Evolutionary conservation across 2,329 filamentous ascomycete genomes (phyloP), one percentile per base, ranked within the genome.

Genomic region (Calonectria pseudoreteaudii): DNA sequence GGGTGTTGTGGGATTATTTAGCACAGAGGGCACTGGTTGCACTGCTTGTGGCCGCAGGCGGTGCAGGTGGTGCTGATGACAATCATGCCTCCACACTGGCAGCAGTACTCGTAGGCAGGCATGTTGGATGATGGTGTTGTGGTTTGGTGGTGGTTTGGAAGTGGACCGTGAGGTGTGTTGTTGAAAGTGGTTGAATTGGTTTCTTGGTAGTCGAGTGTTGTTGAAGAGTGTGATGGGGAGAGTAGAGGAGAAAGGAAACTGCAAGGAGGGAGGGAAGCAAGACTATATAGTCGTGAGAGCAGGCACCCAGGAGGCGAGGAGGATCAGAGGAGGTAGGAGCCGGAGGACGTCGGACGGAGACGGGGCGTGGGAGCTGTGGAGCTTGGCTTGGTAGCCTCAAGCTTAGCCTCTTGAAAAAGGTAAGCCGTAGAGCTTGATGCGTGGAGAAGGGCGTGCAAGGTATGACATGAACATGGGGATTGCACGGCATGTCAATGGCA

Each of bases 21-120:
- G 70, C 80, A 84, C 72, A 79, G 75, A 65, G 84, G 80, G 82
- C 88, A 90, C 72, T 86, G 82, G 73, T 77, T 80, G 86, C 88
- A 90, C 80, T 89, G 86, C 77, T 84, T 82, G 84, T 90, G 88
- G 66, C 85, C 84, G 81, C 88, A 90, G 79, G 85, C 84, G 74
- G 83, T 85, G 86, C 88, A 90, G 67, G 85, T 87, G 81, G 84
- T 88, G 87, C 88, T 90, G 84, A 90, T 90, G 85, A 90, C 88
- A 78, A 90, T 89, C 84, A 90, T 88, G 83, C 86, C 83, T 78
- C 87, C 87, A 84, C 88, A 90, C 80, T 89, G 83, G 86, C 88
- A 90, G 87, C 89, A 90, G 84, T 88, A 88, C 78, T 87, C 86
- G 78, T 86, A 87, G 78, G 85, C 83, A 81, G 86, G 84, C 86